Conservation (phyloP, 2,329 filamentous ascomycete genomes). For the Trichophyton verrucosum region DNA sequence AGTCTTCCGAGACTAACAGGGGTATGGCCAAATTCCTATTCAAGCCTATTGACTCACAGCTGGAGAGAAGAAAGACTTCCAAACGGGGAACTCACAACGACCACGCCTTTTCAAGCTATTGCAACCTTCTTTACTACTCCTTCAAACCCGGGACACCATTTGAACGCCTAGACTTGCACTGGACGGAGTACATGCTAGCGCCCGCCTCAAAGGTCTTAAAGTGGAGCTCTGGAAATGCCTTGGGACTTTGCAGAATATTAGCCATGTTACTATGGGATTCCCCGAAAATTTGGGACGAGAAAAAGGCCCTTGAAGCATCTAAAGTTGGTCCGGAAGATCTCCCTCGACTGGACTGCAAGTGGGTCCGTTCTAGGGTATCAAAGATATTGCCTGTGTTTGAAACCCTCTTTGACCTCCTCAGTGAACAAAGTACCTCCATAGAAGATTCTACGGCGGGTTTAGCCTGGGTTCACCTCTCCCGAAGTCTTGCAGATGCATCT, state of each 20-base stretch:
- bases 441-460: constrained; percentile 40
- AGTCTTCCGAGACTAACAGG: constrained; percentile 48
- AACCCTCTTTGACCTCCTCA: constrained; percentile 30
- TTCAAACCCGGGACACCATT: constrained; percentile 57
- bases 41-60: constrained; percentile 55
- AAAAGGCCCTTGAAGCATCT: constrained; percentile 50
- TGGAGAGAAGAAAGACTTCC: constrained; percentile 51
- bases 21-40: constrained; percentile 51
- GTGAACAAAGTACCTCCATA: constrained; percentile 16
- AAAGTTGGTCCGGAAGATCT: constrained; percentile 59
- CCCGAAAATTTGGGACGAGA: constrained; percentile 58
- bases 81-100: constrained; percentile 34
- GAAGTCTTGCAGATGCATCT: constrained; percentile 47
- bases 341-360: constrained; percentile 72
- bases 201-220: constrained; percentile 49
- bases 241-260: constrained; percentile 56
- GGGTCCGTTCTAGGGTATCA: constrained; percentile 62
- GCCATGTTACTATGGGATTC: constrained; percentile 49
- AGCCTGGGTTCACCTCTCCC: constrained; percentile 49
- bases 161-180: constrained; percentile 59
- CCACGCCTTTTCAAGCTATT: constrained; percentile 58
- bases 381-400: constrained; percentile 53
- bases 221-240: constrained; percentile 39
- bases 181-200: constrained; percentile 60
- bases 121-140: constrained; percentile 70